These are phyloP conservation scores for Neurospora sublineolata DNA, from an alignment of 495 filamentous ascomycete genomes.

Conservation along the genomic window DNA sequence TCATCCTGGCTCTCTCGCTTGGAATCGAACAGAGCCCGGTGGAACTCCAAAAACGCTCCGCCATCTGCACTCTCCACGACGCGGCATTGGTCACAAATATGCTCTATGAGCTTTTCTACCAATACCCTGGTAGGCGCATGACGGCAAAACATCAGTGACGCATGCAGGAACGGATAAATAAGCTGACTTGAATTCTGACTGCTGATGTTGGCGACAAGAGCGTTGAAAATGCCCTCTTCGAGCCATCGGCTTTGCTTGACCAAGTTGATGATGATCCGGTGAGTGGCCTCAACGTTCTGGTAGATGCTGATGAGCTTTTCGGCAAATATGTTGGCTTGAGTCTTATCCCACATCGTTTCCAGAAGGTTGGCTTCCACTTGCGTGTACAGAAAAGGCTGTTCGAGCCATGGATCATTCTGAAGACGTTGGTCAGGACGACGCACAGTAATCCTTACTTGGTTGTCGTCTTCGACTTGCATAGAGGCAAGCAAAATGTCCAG, in stretches of 20 bases:
- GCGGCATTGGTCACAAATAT: constrained; percentile 27
- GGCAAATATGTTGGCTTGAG: constrained; percentile 30
- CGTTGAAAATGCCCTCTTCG: constrained; percentile 23
- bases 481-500: constrained; percentile 37
- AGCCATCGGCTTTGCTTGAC: constrained; percentile 24
- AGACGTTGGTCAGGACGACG: constrained; percentile 9
- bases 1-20: constrained; percentile 8
- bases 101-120: constrained; percentile 22
- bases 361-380: constrained; percentile 31
- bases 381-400: constrained; percentile 25
- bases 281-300: constrained; percentile 33
- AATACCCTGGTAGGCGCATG: constrained; percentile 13
- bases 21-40: constrained; percentile 23
- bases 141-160: constrained; percentile 23
- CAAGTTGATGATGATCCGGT: constrained; percentile 33
- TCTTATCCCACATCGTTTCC: constrained; percentile 28
- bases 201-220: constrained; percentile 23
- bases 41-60: constrained; percentile 32
- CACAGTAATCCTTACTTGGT: neutral
- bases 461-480: constrained; percentile 25
- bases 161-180: constrained; percentile 28
- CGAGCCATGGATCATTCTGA: constrained; percentile 11
- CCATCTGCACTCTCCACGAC: constrained; percentile 29
- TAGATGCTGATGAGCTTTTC: constrained; percentile 41
- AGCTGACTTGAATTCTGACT: constrained; percentile 21